Evolutionary conservation across 148 eudicot genomes (phyloP), one percentile per base, ranked within the genome.

Genomic region (Diospyros lotus): DNA sequence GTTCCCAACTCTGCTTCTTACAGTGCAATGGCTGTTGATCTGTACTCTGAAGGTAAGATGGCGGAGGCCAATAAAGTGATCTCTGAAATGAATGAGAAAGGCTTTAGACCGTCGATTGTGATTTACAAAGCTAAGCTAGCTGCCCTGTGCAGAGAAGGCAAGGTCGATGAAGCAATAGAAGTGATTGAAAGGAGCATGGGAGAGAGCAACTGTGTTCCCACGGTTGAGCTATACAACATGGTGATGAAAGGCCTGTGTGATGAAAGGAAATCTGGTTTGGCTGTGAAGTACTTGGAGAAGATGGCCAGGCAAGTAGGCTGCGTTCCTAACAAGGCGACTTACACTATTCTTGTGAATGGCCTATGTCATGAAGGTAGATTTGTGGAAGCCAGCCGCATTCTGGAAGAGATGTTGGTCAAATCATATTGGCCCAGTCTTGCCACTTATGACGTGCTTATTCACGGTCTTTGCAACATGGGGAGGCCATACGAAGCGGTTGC

Each of bases 151-250:
- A 80, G 68, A 15, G 77, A 75, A 69, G 77, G 86, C 63, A 84
- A 73, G 78, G 86, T 87, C 11, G 87, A 87, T 18, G 96, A 94
- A 81, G 98, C 93, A 53, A 69, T 84, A 9, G 61, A 69, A 59
- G 94, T 90, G 59, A 78, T 92, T 75, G 89, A 85, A 28, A 80
- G 74, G 43, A 97, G 92, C 69, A 92, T 94, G 94, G 79, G 84
- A 63, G 80, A 85, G 67, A 85, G 71, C 9, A 83, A 83, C 69
- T 89, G 94, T 80, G 90, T 92, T 58, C 98, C 97, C 41, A 84
- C 85, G 40, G 70, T 90, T 68, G 67, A 65, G 63, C 80, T 84
- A 58, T 89, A 84, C 69, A 87, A 80, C 63, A 63, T 71, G 64
- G 75, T 89, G n/a, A 84, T 94, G 5, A 87, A 80, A 75, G 94